Evolutionary conservation across 805 yeast species (phyloP).

Genomic region (Trichomonascus vanleenenianus): DNA sequence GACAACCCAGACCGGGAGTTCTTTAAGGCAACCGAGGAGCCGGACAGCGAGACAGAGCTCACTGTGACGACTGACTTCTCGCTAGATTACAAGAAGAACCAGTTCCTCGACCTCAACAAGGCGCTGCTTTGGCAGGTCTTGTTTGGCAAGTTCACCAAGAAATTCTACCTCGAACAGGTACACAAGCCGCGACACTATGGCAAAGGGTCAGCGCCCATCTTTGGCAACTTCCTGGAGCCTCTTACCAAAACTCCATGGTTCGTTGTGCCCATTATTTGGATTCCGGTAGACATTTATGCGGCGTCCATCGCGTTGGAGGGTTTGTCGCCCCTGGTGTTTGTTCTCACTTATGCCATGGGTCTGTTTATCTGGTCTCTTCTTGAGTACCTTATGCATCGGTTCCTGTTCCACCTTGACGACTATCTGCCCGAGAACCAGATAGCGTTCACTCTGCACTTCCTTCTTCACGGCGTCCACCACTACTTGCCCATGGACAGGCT

Average conservation of each 20-base stretch:
- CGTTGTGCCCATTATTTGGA: slow-evolving; percentile 81
- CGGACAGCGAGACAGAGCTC: slow-evolving; percentile 68
- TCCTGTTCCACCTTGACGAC: slow-evolving; percentile 85
- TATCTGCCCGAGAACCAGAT: slow-evolving; percentile 73
- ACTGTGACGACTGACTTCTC: slow-evolving; percentile 71
- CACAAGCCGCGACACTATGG: slow-evolving; percentile 98
- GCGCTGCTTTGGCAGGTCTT: slow-evolving; percentile 80
- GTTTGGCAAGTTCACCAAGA: slow-evolving; percentile 67
- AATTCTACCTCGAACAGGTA: slow-evolving; percentile 89
- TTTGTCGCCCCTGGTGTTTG: slow-evolving; percentile 37
- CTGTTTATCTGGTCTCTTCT: slow-evolving; percentile 86
- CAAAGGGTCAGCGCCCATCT: slow-evolving; percentile 90
- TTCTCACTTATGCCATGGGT: slow-evolving; percentile 67
- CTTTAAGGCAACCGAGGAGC: slow-evolving; percentile 32
- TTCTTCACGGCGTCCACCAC: slow-evolving; percentile 94
- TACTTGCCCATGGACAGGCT: slow-evolving; percentile 93
- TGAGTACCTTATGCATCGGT: slow-evolving; percentile 84
- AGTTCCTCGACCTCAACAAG: slow-evolving; percentile 76
- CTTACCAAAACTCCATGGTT: slow-evolving; percentile 90
- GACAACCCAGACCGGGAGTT: slow-evolving; percentile 37
- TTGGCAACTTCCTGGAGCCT: slow-evolving; percentile 93
- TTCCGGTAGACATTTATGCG: slow-evolving; percentile 66
- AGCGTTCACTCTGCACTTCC: slow-evolving; percentile 76
- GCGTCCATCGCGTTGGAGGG: slow-evolving; percentile 53
- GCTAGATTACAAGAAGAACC: slow-evolving; percentile 65